Percentiles rank a stretch among this genome's conserved stretches.
These are phyloP conservation scores for Auriculariales sp. DNA, from an alignment of 768 basidiomycete species.

Conservation along the genomic window DNA sequence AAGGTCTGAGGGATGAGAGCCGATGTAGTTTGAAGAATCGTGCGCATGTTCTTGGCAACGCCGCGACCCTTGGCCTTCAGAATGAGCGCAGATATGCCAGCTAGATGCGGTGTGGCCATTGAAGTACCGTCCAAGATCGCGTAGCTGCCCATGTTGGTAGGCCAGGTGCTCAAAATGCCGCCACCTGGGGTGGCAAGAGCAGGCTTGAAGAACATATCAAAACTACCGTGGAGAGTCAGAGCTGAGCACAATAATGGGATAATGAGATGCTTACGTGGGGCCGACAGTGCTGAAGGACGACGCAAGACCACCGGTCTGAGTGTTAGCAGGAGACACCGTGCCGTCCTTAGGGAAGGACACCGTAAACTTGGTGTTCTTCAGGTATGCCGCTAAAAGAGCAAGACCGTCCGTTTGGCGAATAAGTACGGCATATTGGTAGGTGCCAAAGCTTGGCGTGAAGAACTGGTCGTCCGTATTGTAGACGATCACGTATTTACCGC, in stretches of 20 bases:
- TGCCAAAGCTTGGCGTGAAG: slow-evolving; percentile 24
- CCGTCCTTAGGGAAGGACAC: slow-evolving; percentile 36
- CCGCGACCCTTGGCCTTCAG: slow-evolving; percentile 4
- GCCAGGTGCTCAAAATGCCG: slow-evolving; percentile 10
- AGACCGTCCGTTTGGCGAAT: slow-evolving; percentile 42
- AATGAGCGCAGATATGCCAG: slow-evolving; percentile 2
- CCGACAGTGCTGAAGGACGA: slow-evolving; percentile 44
- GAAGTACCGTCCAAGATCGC: slow-evolving; percentile 8
- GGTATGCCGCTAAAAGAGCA: slow-evolving; percentile 39
- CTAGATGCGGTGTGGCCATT: slow-evolving; percentile 8
- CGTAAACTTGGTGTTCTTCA: slow-evolving; percentile 25
- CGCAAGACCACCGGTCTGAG: slow-evolving; percentile 40
- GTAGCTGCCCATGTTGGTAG: slow-evolving; percentile 4
- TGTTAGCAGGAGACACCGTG: slow-evolving; percentile 26
- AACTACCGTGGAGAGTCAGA: too few species aligned
- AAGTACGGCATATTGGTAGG: slow-evolving; percentile 28
- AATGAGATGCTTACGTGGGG: slow-evolving; percentile 44
- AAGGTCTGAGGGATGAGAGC: not conserved
- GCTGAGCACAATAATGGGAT: too few species aligned
- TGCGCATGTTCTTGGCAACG: slow-evolving; percentile 2
- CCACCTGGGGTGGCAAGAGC: slow-evolving; percentile 13
- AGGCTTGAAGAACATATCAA: too few species aligned
- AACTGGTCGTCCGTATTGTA: slow-evolving; percentile 37
- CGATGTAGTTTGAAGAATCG: slow-evolving; percentile 1
- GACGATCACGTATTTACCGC: slow-evolving; percentile 19